Evolutionary conservation across 352 stramenopile genomes (phyloP), one percentile per base, ranked within the genome.

Genomic region (Phytophthora tentaculata): DNA sequence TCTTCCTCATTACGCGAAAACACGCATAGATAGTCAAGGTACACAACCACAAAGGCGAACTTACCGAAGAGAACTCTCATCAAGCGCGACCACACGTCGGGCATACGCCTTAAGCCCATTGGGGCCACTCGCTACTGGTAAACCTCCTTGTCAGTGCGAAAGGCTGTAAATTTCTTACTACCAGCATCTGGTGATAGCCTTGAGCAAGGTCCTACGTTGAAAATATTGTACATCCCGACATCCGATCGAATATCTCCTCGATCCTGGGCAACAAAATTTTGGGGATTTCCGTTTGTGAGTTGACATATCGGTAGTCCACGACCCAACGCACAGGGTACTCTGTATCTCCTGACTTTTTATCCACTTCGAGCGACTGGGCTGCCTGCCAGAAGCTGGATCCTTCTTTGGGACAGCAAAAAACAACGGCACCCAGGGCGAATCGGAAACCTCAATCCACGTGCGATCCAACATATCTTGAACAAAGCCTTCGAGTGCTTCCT

Each of bases 101-200:
- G 9, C 44, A 50, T 50, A 3, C n/a, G 9, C n/a, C 5, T 5
- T 26, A 7, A 50, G 17, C 5, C 44, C n/a, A 26, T 50, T 17
- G 44, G 44, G 3, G 44, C 44, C n/a, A 50, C 44, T 8, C 5
- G 28, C 9, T 8, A 32, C 9, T 32, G 28, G 28, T 32, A 32
- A 5, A 32, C 28, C 0, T 32, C 44, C 44, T 50, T 50, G n/a
- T 24, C n/a, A 3, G n/a, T 50, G 10, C 44, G 20, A 50, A 50
- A 50, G 5, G 44, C n/a, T 6, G n/a, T 50, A 24, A 16, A 24
- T 17, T 23, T 22, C 17, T 26, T 22, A 24, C 44, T 23, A 50
- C 44, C n/a, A 50, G n/a, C 44, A 50, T 50, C 44, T 50, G 44
- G 24, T 50, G 14, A 13, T 26, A 50, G 44, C 44, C 14, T 26